phyloP scores from a whole-genome alignment of 352 stramenopile species.

The Phytophthora gonapodyides region DNA sequence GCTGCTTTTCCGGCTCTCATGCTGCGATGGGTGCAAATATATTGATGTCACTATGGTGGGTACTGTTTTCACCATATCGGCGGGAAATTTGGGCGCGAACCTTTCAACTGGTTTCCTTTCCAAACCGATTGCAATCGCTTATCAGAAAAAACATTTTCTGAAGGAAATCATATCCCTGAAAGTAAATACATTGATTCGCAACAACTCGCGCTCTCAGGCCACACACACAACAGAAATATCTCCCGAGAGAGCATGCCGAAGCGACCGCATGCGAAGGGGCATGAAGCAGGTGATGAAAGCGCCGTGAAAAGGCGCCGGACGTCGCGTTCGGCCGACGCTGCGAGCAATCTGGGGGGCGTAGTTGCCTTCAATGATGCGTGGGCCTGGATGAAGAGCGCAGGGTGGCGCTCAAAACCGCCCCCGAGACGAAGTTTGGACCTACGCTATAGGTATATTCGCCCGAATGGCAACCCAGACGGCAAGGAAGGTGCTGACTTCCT shows the following conservation, averaged over 20 bases:
- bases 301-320: neutral
- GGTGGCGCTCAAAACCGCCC: neutral
- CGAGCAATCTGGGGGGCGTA: neutral
- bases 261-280: neutral
- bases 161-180: neutral
- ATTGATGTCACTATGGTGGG: neutral
- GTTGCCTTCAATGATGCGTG: constrained; percentile 2
- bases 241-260: neutral
- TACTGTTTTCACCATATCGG: neutral
- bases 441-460: constrained; percentile 3
- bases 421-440: neutral
- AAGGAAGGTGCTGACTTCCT: neutral
- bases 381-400: neutral
- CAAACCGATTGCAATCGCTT: neutral
- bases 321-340: neutral
- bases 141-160: neutral
- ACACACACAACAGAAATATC: neutral
- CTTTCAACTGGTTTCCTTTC: neutral
- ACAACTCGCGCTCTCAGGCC: neutral
- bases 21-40: neutral
- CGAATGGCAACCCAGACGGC: neutral
- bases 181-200: neutral
- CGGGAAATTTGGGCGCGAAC: constrained; percentile 4
- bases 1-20: too few relatives aligned
- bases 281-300: neutral